phyloP scores from a whole-genome alignment of 2,329 filamentous ascomycete species.

The Microdochium nivale region DNA sequence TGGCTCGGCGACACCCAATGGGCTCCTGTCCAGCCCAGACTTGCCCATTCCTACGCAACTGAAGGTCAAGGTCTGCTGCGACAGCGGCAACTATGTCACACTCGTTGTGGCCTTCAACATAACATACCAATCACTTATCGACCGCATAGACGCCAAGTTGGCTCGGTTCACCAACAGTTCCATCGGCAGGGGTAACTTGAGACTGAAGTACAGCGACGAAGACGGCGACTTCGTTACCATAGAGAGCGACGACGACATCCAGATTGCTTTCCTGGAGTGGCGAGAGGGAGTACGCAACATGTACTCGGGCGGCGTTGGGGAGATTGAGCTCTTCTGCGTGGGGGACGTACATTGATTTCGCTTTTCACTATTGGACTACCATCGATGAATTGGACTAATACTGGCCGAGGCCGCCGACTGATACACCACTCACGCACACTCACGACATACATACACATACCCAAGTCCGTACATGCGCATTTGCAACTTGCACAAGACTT shows the following conservation, averaged over 20 bases:
- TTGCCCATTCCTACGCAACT: conserved; percentile 62
- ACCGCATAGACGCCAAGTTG: conserved; percentile 93
- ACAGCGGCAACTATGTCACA: conserved; percentile 78
- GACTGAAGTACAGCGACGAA: conserved; percentile 83
- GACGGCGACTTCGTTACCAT: conserved; percentile 92
- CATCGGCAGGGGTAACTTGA: conserved; percentile 73
- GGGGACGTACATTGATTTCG: conserved; percentile 22
- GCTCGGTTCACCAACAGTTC: conserved; percentile 77
- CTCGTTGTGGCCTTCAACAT: conserved; percentile 96
- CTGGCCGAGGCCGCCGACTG: background rate
- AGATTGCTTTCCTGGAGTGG: conserved; percentile 93
- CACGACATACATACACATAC: background rate
- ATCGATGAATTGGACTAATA: background rate
- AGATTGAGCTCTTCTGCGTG: conserved; percentile 82
- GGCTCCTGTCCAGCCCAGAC: conserved; percentile 35
- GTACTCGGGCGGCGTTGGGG: conserved; percentile 65
- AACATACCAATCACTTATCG: conserved; percentile 84
- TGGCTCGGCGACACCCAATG: conserved; percentile 22
- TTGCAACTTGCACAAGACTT: background rate
- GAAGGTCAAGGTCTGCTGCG: conserved; percentile 92
- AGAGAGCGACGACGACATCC: conserved; percentile 91
- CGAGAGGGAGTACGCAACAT: conserved; percentile 55
- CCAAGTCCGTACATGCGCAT: background rate
- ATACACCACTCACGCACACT: background rate
- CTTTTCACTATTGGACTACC: background rate